A percentile compares a stretch with the other conserved stretches of the same genome.
Evolutionary conservation across 2,329 filamentous ascomycete species (phyloP).

Genomic region (Pseudopyrenochaeta lycopersici): DNA sequence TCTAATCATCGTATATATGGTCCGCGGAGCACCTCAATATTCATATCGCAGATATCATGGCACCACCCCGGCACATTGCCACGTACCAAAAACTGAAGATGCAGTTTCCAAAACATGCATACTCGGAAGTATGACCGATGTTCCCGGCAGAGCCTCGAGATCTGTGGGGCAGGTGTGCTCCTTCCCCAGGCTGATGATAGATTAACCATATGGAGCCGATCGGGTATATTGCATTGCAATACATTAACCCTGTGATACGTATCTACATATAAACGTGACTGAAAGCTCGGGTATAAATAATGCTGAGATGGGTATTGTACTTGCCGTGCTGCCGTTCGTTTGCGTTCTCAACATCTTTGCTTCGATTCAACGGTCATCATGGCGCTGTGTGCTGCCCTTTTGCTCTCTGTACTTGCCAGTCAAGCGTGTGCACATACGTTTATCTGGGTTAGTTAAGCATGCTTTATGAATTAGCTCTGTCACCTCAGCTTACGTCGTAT

Average conservation of each 20-base stretch:
- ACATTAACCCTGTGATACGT: constrained; percentile 9
- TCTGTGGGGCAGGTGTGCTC: constrained; percentile 5
- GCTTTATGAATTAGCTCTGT: background rate
- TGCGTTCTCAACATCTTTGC: background rate
- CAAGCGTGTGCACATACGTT: constrained; percentile 37
- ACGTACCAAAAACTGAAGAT: background rate
- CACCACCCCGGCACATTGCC: background rate
- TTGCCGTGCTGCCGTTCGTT: background rate
- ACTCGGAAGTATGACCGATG: constrained; percentile 12
- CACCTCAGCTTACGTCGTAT: background rate
- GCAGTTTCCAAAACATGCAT: background rate
- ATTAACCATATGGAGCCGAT: constrained; percentile 26
- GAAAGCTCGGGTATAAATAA: background rate
- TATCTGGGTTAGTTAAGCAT: constrained; percentile 30
- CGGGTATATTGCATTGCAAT: constrained; percentile 30
- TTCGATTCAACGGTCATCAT: constrained; percentile 10
- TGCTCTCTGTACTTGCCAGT: constrained; percentile 25
- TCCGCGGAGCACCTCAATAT: background rate
- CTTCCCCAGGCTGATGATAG: constrained; percentile 6
- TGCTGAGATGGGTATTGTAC: background rate
- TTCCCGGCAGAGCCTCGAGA: constrained; percentile 5
- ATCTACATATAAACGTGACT: background rate
- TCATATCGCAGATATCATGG: background rate
- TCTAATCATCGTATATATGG: too few species aligned
- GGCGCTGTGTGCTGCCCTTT: constrained; percentile 14